A percentile compares a stretch with the other conserved stretches of the same genome.
Conservation (phyloP, 2,329 filamentous ascomycete species). For the Macroventuria anomochaeta region DNA sequence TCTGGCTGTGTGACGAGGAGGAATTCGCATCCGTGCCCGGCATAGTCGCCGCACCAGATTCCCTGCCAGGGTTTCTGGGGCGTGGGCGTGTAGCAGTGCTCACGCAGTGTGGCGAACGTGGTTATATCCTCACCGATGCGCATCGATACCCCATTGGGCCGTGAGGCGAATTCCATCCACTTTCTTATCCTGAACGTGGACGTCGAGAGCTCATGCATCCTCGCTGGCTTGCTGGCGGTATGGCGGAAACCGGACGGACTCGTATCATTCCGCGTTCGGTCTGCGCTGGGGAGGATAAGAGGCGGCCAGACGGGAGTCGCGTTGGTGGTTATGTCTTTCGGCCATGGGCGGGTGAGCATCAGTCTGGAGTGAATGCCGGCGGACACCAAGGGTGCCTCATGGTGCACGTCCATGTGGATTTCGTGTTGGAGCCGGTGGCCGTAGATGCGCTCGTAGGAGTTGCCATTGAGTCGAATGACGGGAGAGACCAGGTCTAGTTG, state of each 20-base stretch:
- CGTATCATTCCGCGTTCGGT: constrained; percentile 61
- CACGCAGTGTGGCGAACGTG: constrained; percentile 76
- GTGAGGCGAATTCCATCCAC: constrained; percentile 71
- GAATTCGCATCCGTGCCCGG: constrained; percentile 87
- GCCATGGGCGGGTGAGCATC: constrained; percentile 65
- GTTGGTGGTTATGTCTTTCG: constrained; percentile 47
- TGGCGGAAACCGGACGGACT: constrained; percentile 54
- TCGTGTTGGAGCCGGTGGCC: constrained; percentile 58
- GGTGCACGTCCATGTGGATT: constrained; percentile 55
- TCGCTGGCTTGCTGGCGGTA: constrained; percentile 57
- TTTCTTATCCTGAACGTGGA: constrained; percentile 75
- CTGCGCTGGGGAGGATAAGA: constrained; percentile 67
- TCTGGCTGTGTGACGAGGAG: constrained; percentile 80
- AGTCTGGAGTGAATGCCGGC: constrained; percentile 68
- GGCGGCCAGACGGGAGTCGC: constrained; percentile 73
- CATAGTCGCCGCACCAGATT: constrained; percentile 92
- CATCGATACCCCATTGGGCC: constrained; percentile 41
- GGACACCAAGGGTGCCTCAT: constrained; percentile 21
- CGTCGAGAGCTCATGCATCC: constrained; percentile 68
- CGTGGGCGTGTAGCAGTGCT: constrained; percentile 80
- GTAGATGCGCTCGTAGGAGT: constrained; percentile 33
- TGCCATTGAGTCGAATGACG: constrained; percentile 55
- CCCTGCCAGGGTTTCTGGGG: constrained; percentile 81
- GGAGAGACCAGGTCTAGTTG: constrained; percentile 77
- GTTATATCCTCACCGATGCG: constrained; percentile 61